Percentiles rank a stretch among this genome's conserved stretches.
phyloP scores from a whole-genome alignment of 257 asterid species.

The Gardenia jasminoides region DNA sequence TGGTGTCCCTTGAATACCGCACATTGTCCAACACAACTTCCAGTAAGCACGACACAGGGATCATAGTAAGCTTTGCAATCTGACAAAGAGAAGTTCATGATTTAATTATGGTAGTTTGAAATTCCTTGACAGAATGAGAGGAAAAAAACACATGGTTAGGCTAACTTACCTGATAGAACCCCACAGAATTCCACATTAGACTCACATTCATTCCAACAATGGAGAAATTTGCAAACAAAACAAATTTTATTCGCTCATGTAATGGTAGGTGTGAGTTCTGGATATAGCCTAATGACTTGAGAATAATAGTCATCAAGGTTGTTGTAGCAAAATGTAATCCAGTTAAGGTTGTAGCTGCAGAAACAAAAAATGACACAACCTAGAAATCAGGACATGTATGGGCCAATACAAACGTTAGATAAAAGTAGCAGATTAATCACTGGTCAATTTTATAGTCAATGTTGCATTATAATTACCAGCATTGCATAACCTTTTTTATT shows the following conservation, averaged over 20 bases:
- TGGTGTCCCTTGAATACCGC: conserved; percentile 63
- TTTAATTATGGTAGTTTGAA: neutral
- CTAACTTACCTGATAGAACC: conserved; percentile 65
- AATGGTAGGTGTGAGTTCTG: conserved; percentile 54
- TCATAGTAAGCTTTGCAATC: conserved; percentile 76
- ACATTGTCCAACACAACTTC: conserved; percentile 60
- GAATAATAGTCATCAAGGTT: conserved; percentile 48
- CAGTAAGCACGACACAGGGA: conserved; percentile 62
- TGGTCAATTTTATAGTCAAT: neutral
- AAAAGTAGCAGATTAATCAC: neutral
- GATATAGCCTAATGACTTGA: conserved; percentile 53
- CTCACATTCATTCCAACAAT: conserved; percentile 78
- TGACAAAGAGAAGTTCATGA: conserved; percentile 27
- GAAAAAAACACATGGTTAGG: neutral
- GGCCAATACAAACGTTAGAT: neutral
- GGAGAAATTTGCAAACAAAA: conserved; percentile 58
- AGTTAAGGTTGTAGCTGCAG: conserved; percentile 69
- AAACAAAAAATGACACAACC: neutral
- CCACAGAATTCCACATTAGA: conserved; percentile 77
- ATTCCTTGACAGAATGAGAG: neutral
- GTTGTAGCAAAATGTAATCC: conserved; percentile 69
- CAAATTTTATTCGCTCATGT: conserved; percentile 53
- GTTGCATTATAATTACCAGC: neutral
- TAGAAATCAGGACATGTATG: neutral
- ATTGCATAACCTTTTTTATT: neutral